Base-by-base conservation (phyloP, 345 rosid genomes). In the Citrus glauca region DNA sequence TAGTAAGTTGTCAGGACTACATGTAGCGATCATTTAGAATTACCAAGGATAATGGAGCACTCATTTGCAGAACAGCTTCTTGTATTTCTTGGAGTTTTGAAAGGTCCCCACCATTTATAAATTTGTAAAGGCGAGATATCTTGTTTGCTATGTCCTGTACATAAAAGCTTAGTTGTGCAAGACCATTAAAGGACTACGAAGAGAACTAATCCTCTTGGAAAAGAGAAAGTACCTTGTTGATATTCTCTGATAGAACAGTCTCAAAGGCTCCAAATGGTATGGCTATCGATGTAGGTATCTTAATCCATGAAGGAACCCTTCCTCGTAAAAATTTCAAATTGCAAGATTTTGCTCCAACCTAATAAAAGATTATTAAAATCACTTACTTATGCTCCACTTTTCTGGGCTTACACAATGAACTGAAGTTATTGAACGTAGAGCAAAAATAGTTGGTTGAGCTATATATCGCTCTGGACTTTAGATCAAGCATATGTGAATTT, bases 261-360 rank as follows among this genome's bases (percentile, higher is more conserved):
- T 87, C 89, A 62, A 82, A 87, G 25, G 83, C 79, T 84, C 86
- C 87, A 79, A 87, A 87, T 69, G 87, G 85, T 22, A 84, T 79
- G 45, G 89, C 85, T 45, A 84, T 76, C 64, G 87, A 81, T 72
- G 61, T 68, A 28, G 83, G 89, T 74, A 84, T 77, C 74, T 74
- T 79, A 81, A 87, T 82, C 86, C 86, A 84, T 22, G 87, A 84
- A 62, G 87, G 82, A 24, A 82, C 82, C 69, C 74, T 82, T 77
- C 80, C 82, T 71, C 74, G 67, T 79, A 87, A 77, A 45, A 80
- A 84, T 79, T 77, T 83, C 37, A 84, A 77, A 40, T 82, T 81
- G 72, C 86, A 79, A 70, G 89, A 84, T 82, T 87, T 87, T 33
- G 83, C 82, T 35, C 87, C 87, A 71, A 87, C 86, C 87, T 84